phyloP scores from a whole-genome alignment of 2,329 filamentous ascomycete species.

The Exserohilum turcica region DNA sequence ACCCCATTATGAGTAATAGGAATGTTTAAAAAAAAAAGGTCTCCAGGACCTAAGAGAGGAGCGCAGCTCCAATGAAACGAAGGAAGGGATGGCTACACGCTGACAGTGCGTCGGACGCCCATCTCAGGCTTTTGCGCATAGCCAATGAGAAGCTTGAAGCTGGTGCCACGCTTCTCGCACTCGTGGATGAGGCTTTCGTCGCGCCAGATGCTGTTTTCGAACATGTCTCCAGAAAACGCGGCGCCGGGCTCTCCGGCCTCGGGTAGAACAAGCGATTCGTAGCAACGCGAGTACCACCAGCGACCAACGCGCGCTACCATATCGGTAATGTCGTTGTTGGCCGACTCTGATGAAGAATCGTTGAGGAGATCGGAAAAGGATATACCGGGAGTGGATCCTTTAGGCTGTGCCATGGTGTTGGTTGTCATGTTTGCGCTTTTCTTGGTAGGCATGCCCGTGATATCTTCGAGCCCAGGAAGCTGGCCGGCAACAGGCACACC shows the following conservation, averaged over 20 bases:
- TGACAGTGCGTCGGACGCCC: slow-evolving; percentile 54
- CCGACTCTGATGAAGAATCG: slow-evolving; percentile 42
- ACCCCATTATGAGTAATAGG: slow-evolving; percentile 19
- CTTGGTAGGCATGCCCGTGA: slow-evolving; percentile 24
- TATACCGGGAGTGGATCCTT: slow-evolving; percentile 37
- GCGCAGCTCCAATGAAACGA: slow-evolving; percentile 39
- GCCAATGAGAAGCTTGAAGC: slow-evolving; percentile 87
- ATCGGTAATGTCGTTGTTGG: slow-evolving; percentile 85
- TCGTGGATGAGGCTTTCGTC: slow-evolving; percentile 77
- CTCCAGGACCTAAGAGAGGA: slow-evolving; percentile 38
- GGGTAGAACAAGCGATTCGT: slow-evolving; percentile 68
- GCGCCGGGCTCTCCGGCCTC: slow-evolving; percentile 40
- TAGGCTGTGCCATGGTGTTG: slow-evolving; percentile 15
- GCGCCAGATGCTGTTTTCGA: slow-evolving; percentile 74
- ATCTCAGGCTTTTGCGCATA: slow-evolving; percentile 78
- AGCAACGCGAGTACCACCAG: slow-evolving; percentile 97
- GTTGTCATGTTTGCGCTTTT: slow-evolving; percentile 33
- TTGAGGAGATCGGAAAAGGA: slow-evolving; percentile 48
- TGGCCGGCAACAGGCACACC: slow-evolving; percentile 71
- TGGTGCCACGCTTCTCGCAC: slow-evolving; percentile 84
- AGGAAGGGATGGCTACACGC: slow-evolving; percentile 46
- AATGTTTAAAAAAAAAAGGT: slow-evolving; percentile 20
- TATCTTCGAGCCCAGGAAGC: slow-evolving; percentile 44
- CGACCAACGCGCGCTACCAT: slow-evolving; percentile 90
- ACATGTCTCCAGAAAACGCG: slow-evolving; percentile 43